Evolutionary conservation across 2,329 filamentous ascomycete species (phyloP), one percentile per base, ranked within the genome.

Genomic region (Calonectria naviculata): DNA sequence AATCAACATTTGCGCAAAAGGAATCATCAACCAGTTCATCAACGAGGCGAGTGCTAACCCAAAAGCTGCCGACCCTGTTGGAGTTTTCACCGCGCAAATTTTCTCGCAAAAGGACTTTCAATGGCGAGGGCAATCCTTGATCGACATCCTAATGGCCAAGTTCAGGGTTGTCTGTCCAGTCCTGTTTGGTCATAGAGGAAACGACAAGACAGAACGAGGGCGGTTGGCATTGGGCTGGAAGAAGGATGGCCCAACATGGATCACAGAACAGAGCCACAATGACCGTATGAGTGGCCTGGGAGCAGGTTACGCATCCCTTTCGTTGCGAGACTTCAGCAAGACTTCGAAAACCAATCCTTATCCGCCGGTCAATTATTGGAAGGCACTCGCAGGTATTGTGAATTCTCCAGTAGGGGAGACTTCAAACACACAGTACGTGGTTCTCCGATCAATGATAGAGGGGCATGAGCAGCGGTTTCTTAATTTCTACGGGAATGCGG

Each of bases 101-200:
- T 96, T 97, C 80, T 93, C 93, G 1, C 87, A 89, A 64, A 87
- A 90, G 21, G 87, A 90, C 19, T 93, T 94, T 78, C 86, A 89
- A 65, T 93, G 91, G 87, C 89, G 92, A 62, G 92, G 91, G 10
- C 83, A 89, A 58, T 89, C 92, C 1, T 86, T 97, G 69, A 92
- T 95, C 64, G 94, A 97, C 80, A 94, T 98, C 70, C 87, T 98
- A 34, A 92, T 97, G 78, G 87, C 95, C 66, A 98, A 98, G 82
- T 93, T 94, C 78, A 91, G 95, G 71, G 87, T 93, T 19, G 87
- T 90, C 4, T 97, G 95, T 78, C 96, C 97, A 0, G 92, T 95
- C 1, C 86, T 99, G 0, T 98, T 97, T 80, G 96, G 96, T 21
- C 90, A 95, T 74, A 89, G 90, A 49, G 95, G 94, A 28, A 91